Evolutionary conservation across 2,329 filamentous ascomycete species (phyloP).

Genomic region (Apiospora kogelbergensis): DNA sequence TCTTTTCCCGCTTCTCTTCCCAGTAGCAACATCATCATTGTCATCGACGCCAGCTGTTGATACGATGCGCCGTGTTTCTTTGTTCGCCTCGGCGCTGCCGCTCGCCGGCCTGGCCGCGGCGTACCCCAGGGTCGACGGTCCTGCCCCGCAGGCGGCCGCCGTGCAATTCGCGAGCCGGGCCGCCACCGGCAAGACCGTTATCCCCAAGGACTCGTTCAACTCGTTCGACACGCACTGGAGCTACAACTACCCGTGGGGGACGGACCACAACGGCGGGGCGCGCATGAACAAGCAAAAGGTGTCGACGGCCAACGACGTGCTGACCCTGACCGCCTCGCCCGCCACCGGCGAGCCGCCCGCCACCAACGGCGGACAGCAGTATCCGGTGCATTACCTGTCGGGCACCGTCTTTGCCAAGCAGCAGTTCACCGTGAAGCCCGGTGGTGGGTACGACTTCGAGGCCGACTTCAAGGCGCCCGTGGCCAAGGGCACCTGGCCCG

Average conservation of each 20-base stretch:
- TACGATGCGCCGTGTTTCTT: background rate
- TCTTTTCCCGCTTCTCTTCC: background rate
- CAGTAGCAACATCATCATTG: background rate
- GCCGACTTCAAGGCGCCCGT: conserved; percentile 38
- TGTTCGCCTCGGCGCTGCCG: background rate
- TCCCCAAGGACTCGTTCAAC: conserved; percentile 39
- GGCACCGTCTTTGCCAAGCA: conserved; percentile 41
- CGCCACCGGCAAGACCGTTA: conserved; percentile 28
- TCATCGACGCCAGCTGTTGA: background rate
- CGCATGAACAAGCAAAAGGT: conserved; percentile 52
- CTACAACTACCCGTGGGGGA: conserved; percentile 59
- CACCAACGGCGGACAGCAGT: conserved; percentile 36
- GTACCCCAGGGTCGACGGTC: background rate
- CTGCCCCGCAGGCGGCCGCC: background rate
- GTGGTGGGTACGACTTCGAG: conserved; percentile 38
- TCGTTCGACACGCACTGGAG: conserved; percentile 45
- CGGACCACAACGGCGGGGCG: conserved; percentile 56
- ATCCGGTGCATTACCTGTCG: conserved; percentile 50
- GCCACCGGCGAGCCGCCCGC: conserved; percentile 40
- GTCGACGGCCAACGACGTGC: conserved; percentile 36
- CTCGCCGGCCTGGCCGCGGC: background rate
- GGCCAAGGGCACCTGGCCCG: conserved; percentile 51
- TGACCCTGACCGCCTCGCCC: conserved; percentile 48
- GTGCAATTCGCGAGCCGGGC: background rate
- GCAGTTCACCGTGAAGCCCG: conserved; percentile 37